A percentile compares a stretch with the other conserved stretches of the same genome.
phyloP scores from a whole-genome alignment of 1,284 basidiomycete genomes.

The Microbotryomycetes sp. region DNA sequence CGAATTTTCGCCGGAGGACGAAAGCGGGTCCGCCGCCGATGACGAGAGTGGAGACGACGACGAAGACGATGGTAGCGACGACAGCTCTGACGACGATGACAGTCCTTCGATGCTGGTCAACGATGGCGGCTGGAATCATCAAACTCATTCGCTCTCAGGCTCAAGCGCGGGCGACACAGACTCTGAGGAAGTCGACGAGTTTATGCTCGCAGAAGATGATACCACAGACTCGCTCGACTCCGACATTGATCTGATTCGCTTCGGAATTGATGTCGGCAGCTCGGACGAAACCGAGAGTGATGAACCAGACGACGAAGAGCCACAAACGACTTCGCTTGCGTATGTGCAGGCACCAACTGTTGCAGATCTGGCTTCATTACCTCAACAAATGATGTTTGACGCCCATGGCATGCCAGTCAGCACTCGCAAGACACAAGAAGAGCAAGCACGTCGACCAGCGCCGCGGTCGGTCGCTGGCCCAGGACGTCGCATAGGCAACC shows the following conservation, averaged over 20 bases:
- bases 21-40: conserved; percentile 3
- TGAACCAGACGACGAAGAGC: conserved; percentile 9
- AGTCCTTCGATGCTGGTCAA: conserved; percentile 1
- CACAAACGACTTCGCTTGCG: conserved; percentile 21
- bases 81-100: conserved; percentile 19
- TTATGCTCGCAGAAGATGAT: conserved; percentile 27
- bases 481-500: background rate
- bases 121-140: conserved; percentile 1
- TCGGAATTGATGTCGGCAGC: conserved; percentile 33
- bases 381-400: conserved; percentile 6
- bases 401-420: background rate
- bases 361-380: conserved; percentile 22
- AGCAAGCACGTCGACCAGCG: background rate
- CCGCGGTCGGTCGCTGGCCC: too few relatives aligned
- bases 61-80: conserved; percentile 10
- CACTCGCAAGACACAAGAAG: background rate
- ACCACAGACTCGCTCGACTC: conserved; percentile 36
- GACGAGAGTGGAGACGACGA: conserved; percentile 12
- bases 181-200: conserved; percentile 13
- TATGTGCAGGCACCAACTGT: conserved; percentile 25
- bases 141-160: background rate
- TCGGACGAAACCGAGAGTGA: conserved; percentile 4
- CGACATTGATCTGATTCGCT: conserved; percentile 32
- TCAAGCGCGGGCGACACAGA: conserved; percentile 28
- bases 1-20: conserved; percentile 12